Percentiles rank a stretch among this genome's conserved stretches.
Evolutionary conservation across 495 filamentous ascomycete genomes (phyloP).

Genomic region (Ramalina intermedia): DNA sequence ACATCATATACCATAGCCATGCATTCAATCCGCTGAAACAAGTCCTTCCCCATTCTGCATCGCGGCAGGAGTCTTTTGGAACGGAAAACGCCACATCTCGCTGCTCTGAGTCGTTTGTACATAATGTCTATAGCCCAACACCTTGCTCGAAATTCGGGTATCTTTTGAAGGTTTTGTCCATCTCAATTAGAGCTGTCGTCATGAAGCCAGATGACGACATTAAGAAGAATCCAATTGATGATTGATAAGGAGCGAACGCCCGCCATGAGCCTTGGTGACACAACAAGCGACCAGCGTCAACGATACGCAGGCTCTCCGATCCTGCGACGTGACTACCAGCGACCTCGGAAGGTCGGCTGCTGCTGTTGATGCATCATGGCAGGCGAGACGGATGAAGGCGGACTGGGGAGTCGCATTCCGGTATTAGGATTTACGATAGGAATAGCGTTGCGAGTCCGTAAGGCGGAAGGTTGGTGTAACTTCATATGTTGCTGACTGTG

Average conservation of each 20-base stretch:
- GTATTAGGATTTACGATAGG: slow-evolving; percentile 96
- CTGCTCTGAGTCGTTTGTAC: slow-evolving; percentile 2
- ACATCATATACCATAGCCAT: neutral
- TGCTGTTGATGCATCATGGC: slow-evolving; percentile 71
- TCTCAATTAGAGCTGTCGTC: slow-evolving; percentile 7
- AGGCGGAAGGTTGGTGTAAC: slow-evolving; percentile 74
- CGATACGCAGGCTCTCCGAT: slow-evolving; percentile 11
- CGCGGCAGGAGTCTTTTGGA: neutral
- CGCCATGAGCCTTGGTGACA: slow-evolving; percentile 12
- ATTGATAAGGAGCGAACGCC: slow-evolving; percentile 11
- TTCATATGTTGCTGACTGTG: slow-evolving; percentile 43
- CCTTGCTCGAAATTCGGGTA: slow-evolving; percentile 14
- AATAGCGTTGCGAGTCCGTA: slow-evolving; percentile 86
- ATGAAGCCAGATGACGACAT: slow-evolving; percentile 5
- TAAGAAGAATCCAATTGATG: slow-evolving; percentile 3
- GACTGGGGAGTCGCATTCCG: slow-evolving; percentile 75
- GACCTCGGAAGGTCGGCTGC: slow-evolving; percentile 41
- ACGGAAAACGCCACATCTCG: slow-evolving; percentile 1
- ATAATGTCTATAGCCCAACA: slow-evolving; percentile 15
- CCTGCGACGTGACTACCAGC: slow-evolving; percentile 37
- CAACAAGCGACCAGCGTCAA: slow-evolving; percentile 5
- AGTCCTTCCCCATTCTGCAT: neutral
- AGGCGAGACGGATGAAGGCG: slow-evolving; percentile 79
- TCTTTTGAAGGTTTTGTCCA: slow-evolving; percentile 7
- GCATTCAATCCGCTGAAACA: neutral